Evolutionary conservation across 306 rosid genomes (phyloP).

Genomic region (Vachellia collinsii): DNA sequence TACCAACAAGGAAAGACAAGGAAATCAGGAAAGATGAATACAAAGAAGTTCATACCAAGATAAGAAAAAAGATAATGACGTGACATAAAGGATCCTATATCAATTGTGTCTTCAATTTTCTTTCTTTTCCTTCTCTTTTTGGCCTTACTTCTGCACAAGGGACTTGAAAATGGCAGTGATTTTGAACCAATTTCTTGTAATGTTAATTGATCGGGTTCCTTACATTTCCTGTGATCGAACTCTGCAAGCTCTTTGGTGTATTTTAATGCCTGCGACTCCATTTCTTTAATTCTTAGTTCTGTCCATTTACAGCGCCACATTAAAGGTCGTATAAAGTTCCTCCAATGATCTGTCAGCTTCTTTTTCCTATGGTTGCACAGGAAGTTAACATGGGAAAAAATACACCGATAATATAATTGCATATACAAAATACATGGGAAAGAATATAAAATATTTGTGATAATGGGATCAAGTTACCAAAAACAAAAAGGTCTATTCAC

Average conservation of each 20-base stretch:
- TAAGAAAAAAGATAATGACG: slow-evolving; percentile 75
- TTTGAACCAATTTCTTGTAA: slow-evolving; percentile 61
- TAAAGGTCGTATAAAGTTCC: slow-evolving; percentile 74
- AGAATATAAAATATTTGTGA: background rate
- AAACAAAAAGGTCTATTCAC: background rate
- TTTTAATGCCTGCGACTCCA: slow-evolving; percentile 62
- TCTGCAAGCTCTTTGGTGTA: slow-evolving; percentile 66
- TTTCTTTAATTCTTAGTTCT: slow-evolving; percentile 74
- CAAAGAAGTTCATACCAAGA: slow-evolving; percentile 60
- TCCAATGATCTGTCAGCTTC: slow-evolving; percentile 88
- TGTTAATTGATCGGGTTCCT: slow-evolving; percentile 41
- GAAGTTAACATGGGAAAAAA: slow-evolving; percentile 32
- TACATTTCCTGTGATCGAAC: slow-evolving; percentile 55
- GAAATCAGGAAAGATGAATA: slow-evolving; percentile 36
- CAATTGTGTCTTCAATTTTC: slow-evolving; percentile 73
- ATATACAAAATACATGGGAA: background rate
- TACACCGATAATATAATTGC: background rate
- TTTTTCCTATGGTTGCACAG: slow-evolving; percentile 61
- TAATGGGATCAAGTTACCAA: background rate
- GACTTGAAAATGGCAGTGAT: slow-evolving; percentile 66
- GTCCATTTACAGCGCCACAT: slow-evolving; percentile 96
- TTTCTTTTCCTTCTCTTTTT: slow-evolving; percentile 76
- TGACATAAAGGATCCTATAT: slow-evolving; percentile 69
- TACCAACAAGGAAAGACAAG: slow-evolving; percentile 31
- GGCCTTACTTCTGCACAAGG: slow-evolving; percentile 44